Base-by-base conservation (phyloP, 176 grass and related monocot genomes). In the Echinochloa phyllopogon region DNA sequence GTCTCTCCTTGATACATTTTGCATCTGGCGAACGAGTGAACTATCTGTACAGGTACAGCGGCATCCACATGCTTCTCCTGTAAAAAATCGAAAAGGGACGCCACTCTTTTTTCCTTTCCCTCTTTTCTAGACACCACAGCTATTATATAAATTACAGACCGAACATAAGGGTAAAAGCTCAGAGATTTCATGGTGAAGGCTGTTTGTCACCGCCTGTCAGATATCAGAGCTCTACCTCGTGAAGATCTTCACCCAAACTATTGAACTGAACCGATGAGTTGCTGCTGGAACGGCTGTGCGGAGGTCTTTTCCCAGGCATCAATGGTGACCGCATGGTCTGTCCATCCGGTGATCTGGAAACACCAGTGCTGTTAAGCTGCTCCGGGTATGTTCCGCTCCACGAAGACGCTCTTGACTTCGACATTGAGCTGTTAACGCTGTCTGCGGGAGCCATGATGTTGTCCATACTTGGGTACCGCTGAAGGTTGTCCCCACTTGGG, bases 301-400 rank as follows among this genome's bases (percentile, higher is more conserved):
- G 74, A 51, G 61, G 33, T 42, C 72, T 76, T 15, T 6, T 42
- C 52, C 56, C 71, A 39, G 91, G 95, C 10, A 88, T 85, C 52
- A 87, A 81, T 17, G 76, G 65, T 1, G 87, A 65, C 55, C 64
- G 80, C 83, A 45, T 82, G 29, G 64, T 25, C 47, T 85, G 82
- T 70, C 84, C 82, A 56, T 86, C 77, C 0, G 90, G 74, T 13
- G 84, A 74, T 43, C 69, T 86, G 1, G 53, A 60, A 49, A 10
- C 25, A 18, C 27, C 81, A 37, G 56, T 73, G 16, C 29, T 50
- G 72, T 47, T 57, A 50, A 73, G 70, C 64, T 88, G 77, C 43
- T 93, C 87, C 6, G 83, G 23, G 77, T 82, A 94, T 29, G 87
- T 80, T 33, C 96, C 96, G 6, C 91, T 89, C 96, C 96, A 98